Base-by-base conservation (phyloP, 1,284 basidiomycete genomes). In the Malassezia nana region DNA sequence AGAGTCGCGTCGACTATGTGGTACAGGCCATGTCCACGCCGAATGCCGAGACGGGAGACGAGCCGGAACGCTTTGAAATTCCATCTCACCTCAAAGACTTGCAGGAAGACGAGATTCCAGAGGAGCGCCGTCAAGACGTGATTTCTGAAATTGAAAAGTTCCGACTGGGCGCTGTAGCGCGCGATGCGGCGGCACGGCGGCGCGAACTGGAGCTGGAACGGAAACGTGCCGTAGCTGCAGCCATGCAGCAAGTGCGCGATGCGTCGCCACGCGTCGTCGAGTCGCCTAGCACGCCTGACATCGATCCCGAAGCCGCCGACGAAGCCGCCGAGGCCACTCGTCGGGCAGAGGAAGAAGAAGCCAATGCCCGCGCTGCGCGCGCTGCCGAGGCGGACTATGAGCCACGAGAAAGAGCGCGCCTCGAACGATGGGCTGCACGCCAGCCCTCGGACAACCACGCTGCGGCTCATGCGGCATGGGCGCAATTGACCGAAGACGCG, bases 31-130 rank as follows among this genome's bases (percentile, higher is more conserved):
- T 73, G 55, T 52, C 62, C n/a, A 69, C 70, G 41, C 72, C 77
- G 1, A 85, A 76, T 82, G 84, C 72, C 83, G 76, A 84, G 81
- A 7, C 42, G 9, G 55, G 79, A 84, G 86, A 66, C 10, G 58
- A 62, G 9, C 3, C 57, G 57, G 33, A 58, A 53, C 31, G 60
- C n/a, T 67, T 62, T 67, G 82, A 88, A 58, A 88, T 95, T 29
- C 90, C 91, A 9, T 87, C 88, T 6, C 91, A 95, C 76, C 79
- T 96, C 22, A 88, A 91, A 75, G 90, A 95, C 75, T 79, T 96
- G 30, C 86, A 91, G 69, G 88, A 91, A 77, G 87, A 88, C 46
- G 90, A 95, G 69, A 80, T 96, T 25, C 90, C 90, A n/a, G 90
- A 92, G 76, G 86, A 87, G 1, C 89, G 91, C 75, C 84, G 90